A percentile compares a stretch with the other conserved stretches of the same genome.
Conservation (phyloP, 148 eudicot genomes). For the Amaranthus hypochondriacus region DNA sequence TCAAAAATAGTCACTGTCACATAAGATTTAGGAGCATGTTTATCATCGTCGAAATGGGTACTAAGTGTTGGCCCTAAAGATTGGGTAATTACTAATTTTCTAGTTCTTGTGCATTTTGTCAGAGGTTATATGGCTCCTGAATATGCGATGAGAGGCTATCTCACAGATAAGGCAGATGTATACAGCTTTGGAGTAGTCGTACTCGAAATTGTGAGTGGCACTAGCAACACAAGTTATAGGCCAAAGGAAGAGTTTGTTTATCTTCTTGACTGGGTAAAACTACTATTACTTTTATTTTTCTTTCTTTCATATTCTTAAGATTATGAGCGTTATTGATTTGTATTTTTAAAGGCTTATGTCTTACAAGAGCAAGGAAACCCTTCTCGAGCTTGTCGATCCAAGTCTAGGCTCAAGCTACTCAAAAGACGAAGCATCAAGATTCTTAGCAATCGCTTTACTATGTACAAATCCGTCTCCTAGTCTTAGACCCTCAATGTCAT, state of each 20-base stretch:
- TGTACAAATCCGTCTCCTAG: slow-evolving; percentile 72
- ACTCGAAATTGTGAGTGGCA: slow-evolving; percentile 80
- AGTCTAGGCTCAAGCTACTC: slow-evolving; percentile 49
- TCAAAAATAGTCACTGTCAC: no score
- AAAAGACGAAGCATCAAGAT: slow-evolving; percentile 42
- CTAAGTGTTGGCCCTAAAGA: no score
- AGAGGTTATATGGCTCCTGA: slow-evolving; percentile 95
- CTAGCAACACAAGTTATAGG: slow-evolving; percentile 69
- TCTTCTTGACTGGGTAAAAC: slow-evolving; percentile 89
- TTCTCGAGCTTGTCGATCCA: slow-evolving; percentile 80
- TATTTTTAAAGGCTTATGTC: slow-evolving; percentile 58
- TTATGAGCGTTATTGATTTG: slow-evolving; percentile 3
- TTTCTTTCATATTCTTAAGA: neutral
- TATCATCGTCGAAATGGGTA: no score
- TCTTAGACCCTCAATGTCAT: slow-evolving; percentile 75
- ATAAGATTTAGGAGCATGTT: no score
- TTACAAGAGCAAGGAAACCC: slow-evolving; percentile 80
- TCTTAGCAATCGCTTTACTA: slow-evolving; percentile 51
- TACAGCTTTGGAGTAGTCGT: slow-evolving; percentile 80
- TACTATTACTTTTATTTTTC: neutral
- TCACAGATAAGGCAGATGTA: slow-evolving; percentile 84
- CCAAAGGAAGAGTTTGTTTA: slow-evolving; percentile 85
- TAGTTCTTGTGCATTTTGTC: slow-evolving; percentile 8
- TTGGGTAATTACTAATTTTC: neutral
- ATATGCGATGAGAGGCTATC: slow-evolving; percentile 81